phyloP scores from a whole-genome alignment of 2,329 filamentous ascomycete genomes.

The Aspergillus intermedius region DNA sequence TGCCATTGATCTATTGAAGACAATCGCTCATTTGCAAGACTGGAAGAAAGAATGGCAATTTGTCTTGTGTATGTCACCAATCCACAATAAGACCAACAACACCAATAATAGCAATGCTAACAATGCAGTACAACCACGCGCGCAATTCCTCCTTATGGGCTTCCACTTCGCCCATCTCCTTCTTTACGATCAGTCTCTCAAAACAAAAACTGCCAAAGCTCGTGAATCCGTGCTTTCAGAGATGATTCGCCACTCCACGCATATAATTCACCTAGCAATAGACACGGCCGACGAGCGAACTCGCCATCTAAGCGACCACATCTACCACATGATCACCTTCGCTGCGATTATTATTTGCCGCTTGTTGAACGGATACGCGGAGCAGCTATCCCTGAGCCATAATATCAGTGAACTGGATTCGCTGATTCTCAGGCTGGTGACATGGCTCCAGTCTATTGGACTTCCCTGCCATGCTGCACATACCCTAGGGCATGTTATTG shows the following conservation, averaged over 20 bases:
- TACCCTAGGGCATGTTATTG: slow-evolving; percentile 35
- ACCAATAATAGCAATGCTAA: neutral
- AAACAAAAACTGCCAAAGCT: slow-evolving; percentile 31
- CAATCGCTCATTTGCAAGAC: slow-evolving; percentile 26
- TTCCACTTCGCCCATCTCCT: slow-evolving; percentile 42
- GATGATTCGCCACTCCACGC: slow-evolving; percentile 37
- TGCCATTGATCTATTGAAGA: slow-evolving; percentile 27
- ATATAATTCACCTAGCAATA: slow-evolving; percentile 38
- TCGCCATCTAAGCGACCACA: slow-evolving; percentile 41
- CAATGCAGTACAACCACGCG: slow-evolving; percentile 34
- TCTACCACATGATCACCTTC: slow-evolving; percentile 45
- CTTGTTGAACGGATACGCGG: slow-evolving; percentile 33
- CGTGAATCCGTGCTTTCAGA: slow-evolving; percentile 33
- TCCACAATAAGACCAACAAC: neutral
- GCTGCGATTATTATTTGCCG: slow-evolving; percentile 29
- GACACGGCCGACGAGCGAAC: slow-evolving; percentile 41
- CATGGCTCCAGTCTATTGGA: slow-evolving; percentile 38
- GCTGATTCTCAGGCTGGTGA: slow-evolving; percentile 28
- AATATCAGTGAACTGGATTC: slow-evolving; percentile 29
- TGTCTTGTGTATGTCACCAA: slow-evolving; percentile 27
- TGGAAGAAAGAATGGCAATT: slow-evolving; percentile 38
- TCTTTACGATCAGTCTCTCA: slow-evolving; percentile 30
- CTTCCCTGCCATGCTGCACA: slow-evolving; percentile 38
- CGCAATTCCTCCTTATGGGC: slow-evolving; percentile 43
- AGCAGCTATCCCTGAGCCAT: slow-evolving; percentile 23